Evolutionary conservation across 176 grass and related monocot species (phyloP).

Genomic region (Eremochloa ophiuroides): DNA sequence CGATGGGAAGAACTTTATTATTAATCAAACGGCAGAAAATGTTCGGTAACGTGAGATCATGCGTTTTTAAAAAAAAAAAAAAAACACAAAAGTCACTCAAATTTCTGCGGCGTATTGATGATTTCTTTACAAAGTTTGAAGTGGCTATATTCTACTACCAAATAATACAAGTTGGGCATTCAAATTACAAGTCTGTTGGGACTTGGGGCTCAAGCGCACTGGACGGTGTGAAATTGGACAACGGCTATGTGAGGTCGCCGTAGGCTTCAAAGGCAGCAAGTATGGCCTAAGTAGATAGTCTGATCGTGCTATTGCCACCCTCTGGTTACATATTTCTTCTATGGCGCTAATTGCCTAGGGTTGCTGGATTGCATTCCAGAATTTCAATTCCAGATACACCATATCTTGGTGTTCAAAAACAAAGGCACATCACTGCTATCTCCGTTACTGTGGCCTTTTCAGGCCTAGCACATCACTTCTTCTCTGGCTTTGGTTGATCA

Average conservation of each 20-base stretch:
- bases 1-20: neutral
- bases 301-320: neutral
- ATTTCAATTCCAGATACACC: neutral
- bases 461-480: neutral
- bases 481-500: conserved; percentile 7
- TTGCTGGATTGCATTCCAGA: neutral
- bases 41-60: neutral
- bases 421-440: neutral
- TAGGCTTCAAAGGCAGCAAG: neutral
- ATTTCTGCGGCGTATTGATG: neutral
- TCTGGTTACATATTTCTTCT: neutral
- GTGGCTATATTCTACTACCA: neutral
- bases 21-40: neutral
- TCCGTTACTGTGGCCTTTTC: neutral
- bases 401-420: neutral
- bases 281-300: neutral
- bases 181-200: neutral
- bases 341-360: neutral
- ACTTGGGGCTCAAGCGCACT: neutral
- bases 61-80: neutral
- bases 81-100: neutral
- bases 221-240: neutral
- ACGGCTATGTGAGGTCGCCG: neutral
- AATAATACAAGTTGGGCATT: neutral
- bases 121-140: neutral